Evolutionary conservation across 495 filamentous ascomycete species (phyloP), one percentile per base, ranked within the genome.

Genomic region (Penicillium nucicola): DNA sequence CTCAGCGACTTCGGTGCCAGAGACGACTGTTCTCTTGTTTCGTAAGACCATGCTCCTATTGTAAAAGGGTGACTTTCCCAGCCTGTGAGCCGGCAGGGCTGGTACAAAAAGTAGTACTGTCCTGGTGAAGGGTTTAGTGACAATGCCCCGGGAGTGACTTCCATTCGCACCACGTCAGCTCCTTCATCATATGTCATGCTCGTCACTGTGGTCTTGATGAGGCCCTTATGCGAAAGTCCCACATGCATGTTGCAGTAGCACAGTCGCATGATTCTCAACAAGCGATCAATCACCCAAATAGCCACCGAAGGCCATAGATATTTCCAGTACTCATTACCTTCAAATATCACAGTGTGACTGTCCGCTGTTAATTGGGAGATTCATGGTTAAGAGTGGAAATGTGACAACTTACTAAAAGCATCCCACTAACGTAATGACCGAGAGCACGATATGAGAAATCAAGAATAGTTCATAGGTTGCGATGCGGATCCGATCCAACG

Each of bases 31-130:
- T 45, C 36, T 3, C 40, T 56, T 12, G 50, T n/a, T 11, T 65
- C 52, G 25, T 63, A 66, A 10, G 51, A 62, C 75, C 72, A 77
- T 15, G 62, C 56, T 3, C 77, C 79, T 5, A 84, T 58, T 0
- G 82, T 84, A 50, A 85, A 85, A 0, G 81, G 82, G 48, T 85
- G 82, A 43, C 70, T 82, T 50, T 84, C 77, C 78, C 81, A 84
- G 19, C 74, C 75, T 11, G 64, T 69, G 10, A 73, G 60, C 5
- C 70, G 65, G 42, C 72, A 68, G 0, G 77, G 77, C 18, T 78
- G 69, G 42, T 83, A 82, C 4, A 85, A 43, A 42, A 76, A 85
- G 59, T 78, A 84, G 58, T 82, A 79, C n/a, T 71, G 69, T 1
- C 79, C 79, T 0, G 80, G 72, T 13, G 58, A 62, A 14, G 74